Evolutionary conservation across 495 filamentous ascomycete genomes (phyloP).

Genomic region (Xylaria palmicola): DNA sequence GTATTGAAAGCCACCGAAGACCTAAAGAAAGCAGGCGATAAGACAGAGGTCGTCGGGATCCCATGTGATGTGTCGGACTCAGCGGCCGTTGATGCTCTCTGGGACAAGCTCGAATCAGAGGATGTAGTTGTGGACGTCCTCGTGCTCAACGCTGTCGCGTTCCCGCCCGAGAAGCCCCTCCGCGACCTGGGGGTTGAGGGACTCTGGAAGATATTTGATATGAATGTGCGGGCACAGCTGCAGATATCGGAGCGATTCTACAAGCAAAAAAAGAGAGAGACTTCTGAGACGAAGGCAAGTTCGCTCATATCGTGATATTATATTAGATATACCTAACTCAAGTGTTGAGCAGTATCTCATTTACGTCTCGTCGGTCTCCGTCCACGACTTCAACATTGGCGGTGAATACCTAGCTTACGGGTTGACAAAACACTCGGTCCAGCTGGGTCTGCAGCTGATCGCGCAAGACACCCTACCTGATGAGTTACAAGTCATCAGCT

Average conservation of each 20-base stretch:
- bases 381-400: constrained; percentile 19
- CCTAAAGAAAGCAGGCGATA: constrained; percentile 1
- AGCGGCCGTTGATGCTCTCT: constrained; percentile 27
- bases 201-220: constrained; percentile 32
- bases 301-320: background rate
- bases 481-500: constrained; percentile 44
- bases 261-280: constrained; percentile 20
- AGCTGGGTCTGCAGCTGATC: constrained; percentile 36
- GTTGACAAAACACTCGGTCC: constrained; percentile 40
- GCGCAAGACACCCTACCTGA: constrained; percentile 28
- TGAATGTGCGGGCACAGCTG: constrained; percentile 34
- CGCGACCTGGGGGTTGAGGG: constrained; percentile 23
- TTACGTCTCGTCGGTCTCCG: constrained; percentile 34
- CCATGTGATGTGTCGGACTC: constrained; percentile 26
- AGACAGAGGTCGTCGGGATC: constrained; percentile 19
- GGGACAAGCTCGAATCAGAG: constrained; percentile 28
- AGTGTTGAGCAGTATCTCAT: constrained; percentile 28
- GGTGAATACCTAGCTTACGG: constrained; percentile 25
- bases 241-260: constrained; percentile 34
- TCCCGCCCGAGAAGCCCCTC: constrained; percentile 14
- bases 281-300: background rate
- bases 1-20: constrained; percentile 12
- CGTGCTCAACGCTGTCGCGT: constrained; percentile 35
- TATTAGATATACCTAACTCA: background rate
- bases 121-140: constrained; percentile 39